Evolutionary conservation across 1,139 yeast species (phyloP).

Genomic region (Tardiomyces depauwii): DNA sequence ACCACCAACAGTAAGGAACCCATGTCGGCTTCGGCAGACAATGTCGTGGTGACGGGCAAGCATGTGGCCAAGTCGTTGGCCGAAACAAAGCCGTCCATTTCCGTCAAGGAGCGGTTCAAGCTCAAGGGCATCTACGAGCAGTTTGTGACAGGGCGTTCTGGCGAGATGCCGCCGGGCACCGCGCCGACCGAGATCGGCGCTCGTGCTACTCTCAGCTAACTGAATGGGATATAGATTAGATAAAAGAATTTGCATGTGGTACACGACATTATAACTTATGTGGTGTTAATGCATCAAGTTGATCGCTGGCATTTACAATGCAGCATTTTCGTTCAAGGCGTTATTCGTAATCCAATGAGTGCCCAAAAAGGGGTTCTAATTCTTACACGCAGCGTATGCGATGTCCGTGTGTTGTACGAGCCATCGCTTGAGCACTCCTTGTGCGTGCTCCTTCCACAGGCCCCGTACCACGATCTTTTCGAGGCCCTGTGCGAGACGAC

Average conservation of each 20-base stretch:
- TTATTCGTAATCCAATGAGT: no score
- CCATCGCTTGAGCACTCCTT: slow-evolving; percentile 39
- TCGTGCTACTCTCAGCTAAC: slow-evolving; percentile 58
- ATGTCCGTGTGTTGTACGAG: slow-evolving; percentile 7
- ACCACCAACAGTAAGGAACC: slow-evolving; percentile 1
- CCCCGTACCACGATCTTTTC: slow-evolving; percentile 55
- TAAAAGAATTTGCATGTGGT: neutral
- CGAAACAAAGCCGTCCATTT: slow-evolving; percentile 84
- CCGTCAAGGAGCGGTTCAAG: slow-evolving; percentile 56
- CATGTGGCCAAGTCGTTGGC: slow-evolving; percentile 55
- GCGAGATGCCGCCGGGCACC: slow-evolving; percentile 81
- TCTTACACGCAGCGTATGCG: neutral
- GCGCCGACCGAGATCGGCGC: slow-evolving; percentile 82
- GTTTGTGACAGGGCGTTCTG: slow-evolving; percentile 72
- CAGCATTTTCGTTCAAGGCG: no score
- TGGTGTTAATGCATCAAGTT: no score
- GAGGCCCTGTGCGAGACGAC: slow-evolving; percentile 58
- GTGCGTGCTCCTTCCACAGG: slow-evolving; percentile 58
- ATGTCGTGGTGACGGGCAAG: slow-evolving; percentile 34
- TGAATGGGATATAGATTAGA: neutral
- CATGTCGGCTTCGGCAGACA: slow-evolving; percentile 1
- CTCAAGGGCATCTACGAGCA: slow-evolving; percentile 54
- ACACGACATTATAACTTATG: neutral
- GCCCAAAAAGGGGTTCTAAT: neutral
- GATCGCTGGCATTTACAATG: no score